A percentile compares a stretch with the other conserved stretches of the same genome.
phyloP scores from a whole-genome alignment of 2,329 filamentous ascomycete genomes.

The Thielaviopsis punctulata region DNA sequence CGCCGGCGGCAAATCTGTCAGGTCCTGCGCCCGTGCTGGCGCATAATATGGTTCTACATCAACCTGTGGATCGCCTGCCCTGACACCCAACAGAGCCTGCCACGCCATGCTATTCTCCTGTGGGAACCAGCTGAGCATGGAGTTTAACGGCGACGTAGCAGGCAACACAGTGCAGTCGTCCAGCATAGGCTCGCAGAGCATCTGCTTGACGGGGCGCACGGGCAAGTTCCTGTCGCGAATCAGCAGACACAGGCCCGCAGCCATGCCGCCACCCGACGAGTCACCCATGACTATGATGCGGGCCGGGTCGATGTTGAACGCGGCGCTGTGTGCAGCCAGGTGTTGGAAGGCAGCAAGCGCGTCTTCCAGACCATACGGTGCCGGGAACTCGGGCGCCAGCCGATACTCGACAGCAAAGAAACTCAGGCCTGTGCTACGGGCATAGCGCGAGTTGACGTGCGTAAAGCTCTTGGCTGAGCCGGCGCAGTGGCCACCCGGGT shows the following conservation, averaged over 20 bases:
- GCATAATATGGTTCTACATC: conserved; percentile 14
- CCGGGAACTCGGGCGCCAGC: conserved; percentile 25
- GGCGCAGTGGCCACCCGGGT: conserved; percentile 26
- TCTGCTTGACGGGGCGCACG: conserved; percentile 17
- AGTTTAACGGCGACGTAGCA: not conserved
- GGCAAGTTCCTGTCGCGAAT: conserved; percentile 16
- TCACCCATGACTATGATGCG: conserved; percentile 15
- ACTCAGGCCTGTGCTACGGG: conserved; percentile 18
- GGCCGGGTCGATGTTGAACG: conserved; percentile 14
- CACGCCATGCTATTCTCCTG: conserved; percentile 15
- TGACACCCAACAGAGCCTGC: conserved; percentile 13
- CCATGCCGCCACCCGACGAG: conserved; percentile 14
- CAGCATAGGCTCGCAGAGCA: conserved; percentile 21
- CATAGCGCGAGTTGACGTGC: conserved; percentile 16
- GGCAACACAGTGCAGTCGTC: conserved; percentile 17
- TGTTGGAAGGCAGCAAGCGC: conserved; percentile 18
- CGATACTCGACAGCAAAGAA: conserved; percentile 25
- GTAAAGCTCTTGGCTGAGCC: conserved; percentile 17
- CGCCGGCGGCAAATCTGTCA: conserved; percentile 19
- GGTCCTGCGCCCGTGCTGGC: conserved; percentile 15
- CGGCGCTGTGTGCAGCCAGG: conserved; percentile 14
- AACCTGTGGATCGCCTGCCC: conserved; percentile 12
- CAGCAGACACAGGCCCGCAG: conserved; percentile 22
- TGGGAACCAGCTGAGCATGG: conserved; percentile 12
- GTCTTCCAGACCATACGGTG: conserved; percentile 22